Evolutionary conservation across 768 basidiomycete species (phyloP).

Genomic region (Kockovaella imperatae): DNA sequence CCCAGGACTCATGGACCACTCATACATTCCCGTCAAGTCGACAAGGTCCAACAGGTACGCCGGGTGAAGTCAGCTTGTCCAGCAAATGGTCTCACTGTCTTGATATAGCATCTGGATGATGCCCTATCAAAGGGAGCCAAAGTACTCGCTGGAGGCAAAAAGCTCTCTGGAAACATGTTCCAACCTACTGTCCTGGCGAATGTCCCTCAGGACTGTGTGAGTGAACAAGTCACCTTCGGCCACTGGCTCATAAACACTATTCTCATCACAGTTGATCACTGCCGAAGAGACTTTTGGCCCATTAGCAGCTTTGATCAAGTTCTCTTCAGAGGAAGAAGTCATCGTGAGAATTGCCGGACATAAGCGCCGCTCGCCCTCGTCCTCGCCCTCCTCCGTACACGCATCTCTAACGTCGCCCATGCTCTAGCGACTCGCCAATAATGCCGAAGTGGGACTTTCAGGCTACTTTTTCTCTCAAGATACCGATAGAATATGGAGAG

Average conservation of each 20-base stretch:
- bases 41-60: constrained; percentile 61
- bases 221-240: constrained; percentile 3
- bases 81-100: not conserved
- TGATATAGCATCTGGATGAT: constrained; percentile 65
- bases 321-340: constrained; percentile 90
- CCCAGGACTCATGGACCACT: constrained; percentile 78
- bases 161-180: constrained; percentile 48
- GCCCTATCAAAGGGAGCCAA: constrained; percentile 78
- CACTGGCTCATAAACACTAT: constrained; percentile 8
- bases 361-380: too few relatives aligned
- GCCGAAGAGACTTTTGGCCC: constrained; percentile 91
- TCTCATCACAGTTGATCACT: constrained; percentile 48
- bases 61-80: not conserved
- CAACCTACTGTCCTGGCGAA: constrained; percentile 79
- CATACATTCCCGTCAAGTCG: constrained; percentile 74
- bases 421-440: constrained; percentile 61
- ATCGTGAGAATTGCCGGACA: constrained; percentile 45
- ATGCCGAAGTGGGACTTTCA: constrained; percentile 73
- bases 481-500: constrained; percentile 82
- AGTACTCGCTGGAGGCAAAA: constrained; percentile 80
- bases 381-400: too few relatives aligned
- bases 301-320: constrained; percentile 57
- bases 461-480: constrained; percentile 90
- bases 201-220: constrained; percentile 58
- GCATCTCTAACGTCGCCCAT: too few relatives aligned